Base-by-base conservation (phyloP, 441 rosid genomes). In the Adansonia grandidieri region DNA sequence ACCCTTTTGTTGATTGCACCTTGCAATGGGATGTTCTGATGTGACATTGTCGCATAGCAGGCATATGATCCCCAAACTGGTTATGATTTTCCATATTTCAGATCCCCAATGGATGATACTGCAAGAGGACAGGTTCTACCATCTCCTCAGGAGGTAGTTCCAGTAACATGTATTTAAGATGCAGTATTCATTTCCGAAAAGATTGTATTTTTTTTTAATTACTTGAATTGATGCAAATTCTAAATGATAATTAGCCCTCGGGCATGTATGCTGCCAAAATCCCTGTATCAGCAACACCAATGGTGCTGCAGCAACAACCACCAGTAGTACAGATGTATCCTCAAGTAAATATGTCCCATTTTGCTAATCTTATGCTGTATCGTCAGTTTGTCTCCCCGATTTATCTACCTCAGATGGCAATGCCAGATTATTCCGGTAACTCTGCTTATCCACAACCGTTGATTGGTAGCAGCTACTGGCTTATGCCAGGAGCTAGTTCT, bases 401-500 rank as follows among this genome's bases (percentile, higher is more conserved):
- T 77, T 95, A 92, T 78, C 89, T 91, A 14, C 97, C 98, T 13
- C 98, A 89, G 63, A 91, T 95, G 92, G 93, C 97, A 60, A 87
- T 95, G 94, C 93, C 93, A 71, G 97, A 97, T 32, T 95, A 93
- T 83, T 90, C 98, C 24, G 87, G 88, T 80, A 93, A 89, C 78
- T 90, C 93, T 64, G 91, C 90, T n/a, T 95, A 88, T 82, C 85
- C 98, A 10, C 98, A 95, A 79, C 97, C 97, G 70, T 87, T 96
- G 50, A 92, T 88, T 83, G 96, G 96, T 75, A 92, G 85, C 84
- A 87, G 89, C 82, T 95, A 92, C 80, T 71, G 92, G 91, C 75
- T 95, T 82, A 92, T 95, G 97, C 95, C 93, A 62, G 98, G 98
- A 69, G 91, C 93, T 75, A 84, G 91, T 83, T 89, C 97, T 65